Conservation (phyloP, 768 basidiomycete genomes). For the Tulasnella sp. region DNA sequence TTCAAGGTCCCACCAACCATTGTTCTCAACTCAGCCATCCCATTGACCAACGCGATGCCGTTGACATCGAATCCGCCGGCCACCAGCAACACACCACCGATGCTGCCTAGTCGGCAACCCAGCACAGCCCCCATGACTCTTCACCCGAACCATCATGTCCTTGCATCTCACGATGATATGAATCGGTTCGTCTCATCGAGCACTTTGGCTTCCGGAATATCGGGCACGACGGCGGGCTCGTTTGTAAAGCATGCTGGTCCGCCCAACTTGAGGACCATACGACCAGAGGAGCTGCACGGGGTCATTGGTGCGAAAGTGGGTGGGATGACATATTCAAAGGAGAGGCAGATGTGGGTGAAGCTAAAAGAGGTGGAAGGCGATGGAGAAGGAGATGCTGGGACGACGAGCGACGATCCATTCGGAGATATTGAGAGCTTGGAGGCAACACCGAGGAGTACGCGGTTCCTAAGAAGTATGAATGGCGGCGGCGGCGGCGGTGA, state of each 20-base stretch:
- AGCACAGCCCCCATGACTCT: slow-evolving; percentile 23
- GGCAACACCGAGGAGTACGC: slow-evolving; percentile 28
- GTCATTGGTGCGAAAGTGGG: slow-evolving; percentile 67
- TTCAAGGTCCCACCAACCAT: slow-evolving; percentile 2
- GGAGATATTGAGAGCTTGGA: slow-evolving; percentile 83
- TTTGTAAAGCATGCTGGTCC: slow-evolving; percentile 79
- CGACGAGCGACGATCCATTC: slow-evolving; percentile 77
- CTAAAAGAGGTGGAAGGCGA: slow-evolving; percentile 25
- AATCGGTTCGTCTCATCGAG: slow-evolving; percentile 86
- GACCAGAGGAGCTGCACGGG: slow-evolving; percentile 60
- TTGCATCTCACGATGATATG: slow-evolving; percentile 40
- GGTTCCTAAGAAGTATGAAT: neutral
- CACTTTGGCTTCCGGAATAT: slow-evolving; percentile 41
- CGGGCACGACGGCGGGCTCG: slow-evolving; percentile 50
- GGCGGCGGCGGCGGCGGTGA: slow-evolving; percentile 18
- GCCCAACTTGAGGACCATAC: slow-evolving; percentile 53
- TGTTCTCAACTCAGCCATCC: neutral
- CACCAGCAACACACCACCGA: slow-evolving; percentile 26
- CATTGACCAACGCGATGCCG: slow-evolving; percentile 24
- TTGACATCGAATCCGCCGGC: slow-evolving; percentile 10
- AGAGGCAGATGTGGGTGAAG: slow-evolving; percentile 78
- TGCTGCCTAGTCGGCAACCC: slow-evolving; percentile 12
- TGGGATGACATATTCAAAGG: slow-evolving; percentile 77
- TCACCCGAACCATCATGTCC: slow-evolving; percentile 43
- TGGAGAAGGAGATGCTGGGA: slow-evolving; percentile 29